Evolutionary conservation across 768 basidiomycete genomes (phyloP), one percentile per base, ranked within the genome.

Genomic region (Lactifluus hygrophoroides): DNA sequence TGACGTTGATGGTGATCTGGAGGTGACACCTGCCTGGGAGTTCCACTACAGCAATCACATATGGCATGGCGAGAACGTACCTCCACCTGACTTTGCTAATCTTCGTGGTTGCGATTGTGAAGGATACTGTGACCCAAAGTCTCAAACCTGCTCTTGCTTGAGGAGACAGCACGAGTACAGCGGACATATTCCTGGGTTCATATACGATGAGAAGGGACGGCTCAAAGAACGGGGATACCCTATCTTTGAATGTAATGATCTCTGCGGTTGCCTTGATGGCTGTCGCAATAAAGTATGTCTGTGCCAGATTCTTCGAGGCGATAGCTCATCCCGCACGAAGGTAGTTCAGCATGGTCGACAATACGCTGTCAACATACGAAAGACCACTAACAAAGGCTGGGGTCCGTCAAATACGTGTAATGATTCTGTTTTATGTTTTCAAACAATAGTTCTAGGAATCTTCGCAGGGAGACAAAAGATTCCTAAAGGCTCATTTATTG

Each of bases 31-130:
- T 0, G 80, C 80, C 25, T 91, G 88, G 81, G 92, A 95, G 65
- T 96, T 94, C 65, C 76, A 85, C 60, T 95, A 95, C 68, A 84
- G 88, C 11, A 94, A 95, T 69, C 72, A 80, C 52, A 82, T 93
- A 76, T 87, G 88, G 78, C 83, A 84, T 58, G 81, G 80, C 2
- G 76, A 83, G 13, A 81, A 75, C 5, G 86, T 94, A 2, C 83
- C 85, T 0, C 77, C 77, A 11, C 86, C 90, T 1, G 83, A 88
- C 61, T 66, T 79, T 19, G 70, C 73, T 34, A 74, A 74, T 25
- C 70, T 92, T 45, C 66, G 76, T 27, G 81, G 90, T 2, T 96
- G 93, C 64, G 79, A 76, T 54, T 96, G 93, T 66, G 70, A 79
- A 16, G 91, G 90, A 0, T 73, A 70, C 21, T 96, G 93, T 65